These are phyloP conservation scores for Cladophialophora immunda DNA, from an alignment of 2,329 filamentous ascomycete genomes.

Conservation along the genomic window DNA sequence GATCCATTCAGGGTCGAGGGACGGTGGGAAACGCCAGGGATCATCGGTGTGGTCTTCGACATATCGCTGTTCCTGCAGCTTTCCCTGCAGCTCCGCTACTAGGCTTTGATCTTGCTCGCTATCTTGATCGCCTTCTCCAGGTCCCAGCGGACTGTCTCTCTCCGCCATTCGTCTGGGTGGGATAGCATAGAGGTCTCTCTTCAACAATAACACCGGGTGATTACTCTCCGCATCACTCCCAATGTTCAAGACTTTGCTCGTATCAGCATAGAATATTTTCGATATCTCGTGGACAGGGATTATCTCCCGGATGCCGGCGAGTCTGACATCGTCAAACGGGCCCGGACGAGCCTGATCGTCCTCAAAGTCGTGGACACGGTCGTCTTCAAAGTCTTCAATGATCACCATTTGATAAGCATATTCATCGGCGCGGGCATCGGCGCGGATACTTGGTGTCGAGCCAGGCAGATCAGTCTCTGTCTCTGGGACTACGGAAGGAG, in stretches of 20 bases:
- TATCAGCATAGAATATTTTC: slow-evolving; percentile 93
- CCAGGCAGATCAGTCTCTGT: background rate
- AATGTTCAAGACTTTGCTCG: slow-evolving; percentile 87
- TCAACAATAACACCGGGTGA: slow-evolving; percentile 77
- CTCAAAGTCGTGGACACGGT: slow-evolving; percentile 72
- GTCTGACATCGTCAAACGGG: slow-evolving; percentile 66
- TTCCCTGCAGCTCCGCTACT: slow-evolving; percentile 38
- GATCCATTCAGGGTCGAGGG: slow-evolving; percentile 89
- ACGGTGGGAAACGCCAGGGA: slow-evolving; percentile 71
- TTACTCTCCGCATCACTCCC: slow-evolving; percentile 72
- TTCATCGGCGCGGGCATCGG: slow-evolving; percentile 62
- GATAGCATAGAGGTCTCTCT: slow-evolving; percentile 72
- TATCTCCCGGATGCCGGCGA: slow-evolving; percentile 72
- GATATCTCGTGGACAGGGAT: slow-evolving; percentile 78
- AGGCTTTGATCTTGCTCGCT: slow-evolving; percentile 44
- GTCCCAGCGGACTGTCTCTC: slow-evolving; percentile 44
- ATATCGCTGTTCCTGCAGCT: slow-evolving; percentile 37
- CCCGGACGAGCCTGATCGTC: slow-evolving; percentile 61
- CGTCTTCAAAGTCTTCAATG: slow-evolving; percentile 81
- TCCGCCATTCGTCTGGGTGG: slow-evolving; percentile 68
- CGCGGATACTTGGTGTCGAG: slow-evolving; percentile 44
- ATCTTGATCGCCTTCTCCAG: slow-evolving; percentile 40
- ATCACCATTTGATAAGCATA: slow-evolving; percentile 84
- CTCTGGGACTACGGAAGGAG: slow-evolving; percentile 5
- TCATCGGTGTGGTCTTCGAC: slow-evolving; percentile 43